Evolutionary conservation across 2,329 filamentous ascomycete genomes (phyloP), one percentile per base, ranked within the genome.

Genomic region (Hortaea sp.): DNA sequence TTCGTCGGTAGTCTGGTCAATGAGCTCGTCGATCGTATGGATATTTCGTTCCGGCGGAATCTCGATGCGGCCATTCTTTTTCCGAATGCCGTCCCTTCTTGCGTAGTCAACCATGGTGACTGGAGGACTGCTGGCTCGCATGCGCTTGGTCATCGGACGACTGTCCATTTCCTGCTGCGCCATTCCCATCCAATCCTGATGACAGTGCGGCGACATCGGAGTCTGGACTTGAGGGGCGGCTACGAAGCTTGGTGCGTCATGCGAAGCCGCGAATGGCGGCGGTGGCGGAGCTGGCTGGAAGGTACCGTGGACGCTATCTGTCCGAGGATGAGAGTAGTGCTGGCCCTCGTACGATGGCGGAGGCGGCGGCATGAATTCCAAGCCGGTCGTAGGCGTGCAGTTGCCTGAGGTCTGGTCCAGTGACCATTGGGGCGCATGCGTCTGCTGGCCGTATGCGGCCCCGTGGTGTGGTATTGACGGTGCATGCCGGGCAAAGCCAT

Each of bases 51-150:
- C 92, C 39, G 86, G 82, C 7, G 92, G 92, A 56, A 98, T 98
- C 62, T 97, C 90, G 68, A 97, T 95, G 56, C 90, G 85, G 54
- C 89, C 88, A 63, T 97, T 98, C 84, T 97, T 97, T 81, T 98
- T 98, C 61, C 92, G 81, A 67, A 97, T 94, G 51, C 92, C 88
- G 57, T 94, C 88, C 47, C 87, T 81, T 57, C 86, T 78, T 44
- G 79, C 70, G 51, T 56, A 51, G 44, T 62, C 61, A 20, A 62
- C 49, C 47, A 60, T 50, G 13, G 58, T 56, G 27, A 50, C 48
- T 13, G 56, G 89, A 83, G 77, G 73, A 29, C 85, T 89, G 63
- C 78, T 78, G 38, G 80, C 77, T 53, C 75, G 75, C 74, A 84
- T 81, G 60, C 61, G 75, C 66, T 69, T 77, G 62, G 62, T 71